Percentiles rank a stretch among this genome's conserved stretches.
Conservation (phyloP, 1,284 basidiomycete species). For the Naganishia albida region DNA sequence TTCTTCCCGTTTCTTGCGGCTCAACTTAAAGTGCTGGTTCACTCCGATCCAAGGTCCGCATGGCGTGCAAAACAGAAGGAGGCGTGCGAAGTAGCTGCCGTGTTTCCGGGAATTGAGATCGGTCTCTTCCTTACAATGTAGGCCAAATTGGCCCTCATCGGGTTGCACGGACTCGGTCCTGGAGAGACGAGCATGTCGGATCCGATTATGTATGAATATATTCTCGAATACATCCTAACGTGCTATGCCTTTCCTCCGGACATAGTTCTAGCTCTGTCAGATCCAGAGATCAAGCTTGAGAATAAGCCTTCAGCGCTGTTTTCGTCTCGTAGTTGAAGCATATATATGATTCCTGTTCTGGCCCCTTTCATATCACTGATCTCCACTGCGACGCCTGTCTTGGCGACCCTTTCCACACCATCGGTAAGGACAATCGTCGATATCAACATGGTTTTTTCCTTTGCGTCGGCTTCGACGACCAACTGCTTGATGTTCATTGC, state of each 20-base stretch:
- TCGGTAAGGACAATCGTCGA: conserved; percentile 94
- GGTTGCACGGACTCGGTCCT: not conserved
- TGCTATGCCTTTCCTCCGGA: conserved; percentile 8
- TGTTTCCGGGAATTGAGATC: not conserved
- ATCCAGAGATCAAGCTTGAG: conserved; percentile 78
- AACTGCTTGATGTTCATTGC: conserved; percentile 92
- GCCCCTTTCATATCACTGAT: conserved; percentile 77
- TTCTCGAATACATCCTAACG: not conserved
- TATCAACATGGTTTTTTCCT: conserved; percentile 72
- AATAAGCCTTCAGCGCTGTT: conserved; percentile 80
- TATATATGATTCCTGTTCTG: conserved; percentile 94
- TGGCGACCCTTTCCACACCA: conserved; percentile 95
- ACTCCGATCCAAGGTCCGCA: conserved; percentile 20
- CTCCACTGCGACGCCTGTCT: conserved; percentile 96
- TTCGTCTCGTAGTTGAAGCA: conserved; percentile 93
- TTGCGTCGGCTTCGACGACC: conserved; percentile 86
- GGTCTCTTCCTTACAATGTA: too few species aligned
- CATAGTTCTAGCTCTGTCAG: conserved; percentile 23
- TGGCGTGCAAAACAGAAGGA: conserved; percentile 16
- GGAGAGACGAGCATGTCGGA: not conserved
- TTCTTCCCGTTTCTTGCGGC: not conserved
- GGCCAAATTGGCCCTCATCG: not conserved
- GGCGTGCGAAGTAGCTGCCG: conserved; percentile 14
- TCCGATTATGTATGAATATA: not conserved
- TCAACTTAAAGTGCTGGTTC: conserved; percentile 10